Base-by-base conservation (phyloP, 441 rosid species). In the Omphalea diandra region DNA sequence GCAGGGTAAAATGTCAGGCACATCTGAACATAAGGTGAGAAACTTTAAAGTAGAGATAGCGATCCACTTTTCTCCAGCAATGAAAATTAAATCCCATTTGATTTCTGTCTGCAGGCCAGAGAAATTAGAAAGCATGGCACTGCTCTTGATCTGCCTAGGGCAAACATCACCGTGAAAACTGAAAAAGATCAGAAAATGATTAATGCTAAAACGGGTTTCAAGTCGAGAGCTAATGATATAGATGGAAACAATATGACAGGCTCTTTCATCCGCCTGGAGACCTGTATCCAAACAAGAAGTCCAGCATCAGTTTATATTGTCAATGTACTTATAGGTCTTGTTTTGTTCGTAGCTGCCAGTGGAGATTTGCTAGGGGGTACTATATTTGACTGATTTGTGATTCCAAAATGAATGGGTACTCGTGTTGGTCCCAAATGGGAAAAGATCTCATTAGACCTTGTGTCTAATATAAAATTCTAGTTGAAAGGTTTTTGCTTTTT, bases 271-370 rank as follows among this genome's bases (percentile, higher is more conserved):
- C 41, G 8, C 64, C 9, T 36, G 17, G 52, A 63, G 40, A 63
- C 49, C 61, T 55, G 20, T 18, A n/a, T 55, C 65, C 66, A 64
- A 29, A 29, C 35, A 20, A 10, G 41, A 41, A 18, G 10, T 44
- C 79, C 79, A 10, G 26, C 40, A 41, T 65, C 68, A 17, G 72
- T 59, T 22, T 65, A 70, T 26, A 18, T 43, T 40, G 27, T 60
- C 11, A 66, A 59, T 24, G 49, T 59, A 33, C n/a, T 40, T 5
- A 20, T 63, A n/a, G 70, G 74, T 10, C 54, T 64, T 38, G 1
- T 65, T 40, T 33, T 69, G 52, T 15, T 57, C 36, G 17, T 68
- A 35, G 56, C 29, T 9, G 43, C 35, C 10, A 43, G 11, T 29
- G 20, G 32, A 22, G 27, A 56, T 18, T 0, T 72, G 55, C 70